phyloP scores from a whole-genome alignment of 2,329 filamentous ascomycete species.

The Venturia asperata region DNA sequence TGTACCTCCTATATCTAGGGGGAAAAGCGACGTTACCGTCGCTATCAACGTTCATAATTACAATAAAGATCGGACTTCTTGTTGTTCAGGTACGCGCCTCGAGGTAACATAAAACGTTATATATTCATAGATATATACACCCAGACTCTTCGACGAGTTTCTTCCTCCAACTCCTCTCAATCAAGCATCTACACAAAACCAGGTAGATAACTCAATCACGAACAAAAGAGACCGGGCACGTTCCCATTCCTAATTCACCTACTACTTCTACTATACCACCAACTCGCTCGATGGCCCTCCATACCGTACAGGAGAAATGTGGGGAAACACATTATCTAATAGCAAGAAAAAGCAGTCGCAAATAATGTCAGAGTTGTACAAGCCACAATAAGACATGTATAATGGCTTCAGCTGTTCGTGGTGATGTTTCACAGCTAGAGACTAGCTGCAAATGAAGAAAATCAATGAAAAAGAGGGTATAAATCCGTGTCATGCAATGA shows the following conservation, averaged over 20 bases:
- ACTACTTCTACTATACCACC: neutral
- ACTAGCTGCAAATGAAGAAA: constrained; percentile 13
- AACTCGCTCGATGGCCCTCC: neutral
- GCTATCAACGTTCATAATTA: too few relatives aligned
- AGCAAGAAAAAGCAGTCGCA: neutral
- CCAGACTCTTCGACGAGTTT: neutral
- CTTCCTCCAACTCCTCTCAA: neutral
- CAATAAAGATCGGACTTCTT: neutral
- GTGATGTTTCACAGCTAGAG: neutral
- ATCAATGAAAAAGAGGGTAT: constrained; percentile 8
- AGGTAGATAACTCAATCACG: neutral
- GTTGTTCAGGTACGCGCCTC: too few relatives aligned
- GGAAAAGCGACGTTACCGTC: too few relatives aligned
- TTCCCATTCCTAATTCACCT: neutral
- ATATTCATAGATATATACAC: constrained; percentile 1
- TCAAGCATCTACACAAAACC: neutral
- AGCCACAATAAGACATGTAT: neutral
- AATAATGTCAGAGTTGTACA: neutral
- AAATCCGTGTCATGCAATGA: constrained; percentile 2
- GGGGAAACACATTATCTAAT: neutral
- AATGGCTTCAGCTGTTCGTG: neutral
- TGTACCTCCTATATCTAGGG: too few relatives aligned
- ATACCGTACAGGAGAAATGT: neutral
- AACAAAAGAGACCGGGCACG: neutral
- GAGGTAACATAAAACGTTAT: neutral